Evolutionary conservation across 2,329 filamentous ascomycete genomes (phyloP), one percentile per base, ranked within the genome.

Genomic region (Apiospora koreana): DNA sequence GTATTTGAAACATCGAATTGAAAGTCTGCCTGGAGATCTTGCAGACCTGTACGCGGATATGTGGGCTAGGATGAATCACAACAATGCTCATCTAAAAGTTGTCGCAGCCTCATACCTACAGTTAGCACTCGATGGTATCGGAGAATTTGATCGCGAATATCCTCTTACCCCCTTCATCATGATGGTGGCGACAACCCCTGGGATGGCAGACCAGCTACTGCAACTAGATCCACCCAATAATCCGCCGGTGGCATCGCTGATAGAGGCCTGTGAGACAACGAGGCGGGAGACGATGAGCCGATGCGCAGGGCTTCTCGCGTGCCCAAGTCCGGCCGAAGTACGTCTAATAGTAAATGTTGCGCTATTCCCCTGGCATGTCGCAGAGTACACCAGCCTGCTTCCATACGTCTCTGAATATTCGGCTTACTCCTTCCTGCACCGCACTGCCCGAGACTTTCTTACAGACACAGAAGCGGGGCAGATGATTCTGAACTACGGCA

Each of bases 331-430:
- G n/a, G 16, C 25, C 5, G 18, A 18, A 14, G 14, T 1, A 18
- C 41, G 41, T 6, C 1, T 21, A n/a, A 23, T 2, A 1, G 1
- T 0, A 1, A 23, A 48, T 1, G 9, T 12, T 2, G 23, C 12
- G 46, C 8, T 25, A 1, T 7, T 25, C 1, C 48, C 48, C 2
- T 54, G 48, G 48, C 14, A 21, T 7, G 14, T 2, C 8, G 25
- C 16, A 18, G 48, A 54, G 25, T 54, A 54, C 14, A 54, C 6
- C 14, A 54, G 25, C 48, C 6, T 54, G 3, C 8, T 28, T 31
- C 48, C 48, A 3, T 31, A 54, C 5, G 25, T 31, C 25, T 31
- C 12, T 7, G 25, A 16, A 8, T 16, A 1, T 8, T 12, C 14
- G 25, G 7, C 48, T 4, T 54, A 28, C 25, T 31, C 5, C 25